Evolutionary conservation across 2,329 filamentous ascomycete genomes (phyloP).

Genomic region (Xylariomycetidae sp.): DNA sequence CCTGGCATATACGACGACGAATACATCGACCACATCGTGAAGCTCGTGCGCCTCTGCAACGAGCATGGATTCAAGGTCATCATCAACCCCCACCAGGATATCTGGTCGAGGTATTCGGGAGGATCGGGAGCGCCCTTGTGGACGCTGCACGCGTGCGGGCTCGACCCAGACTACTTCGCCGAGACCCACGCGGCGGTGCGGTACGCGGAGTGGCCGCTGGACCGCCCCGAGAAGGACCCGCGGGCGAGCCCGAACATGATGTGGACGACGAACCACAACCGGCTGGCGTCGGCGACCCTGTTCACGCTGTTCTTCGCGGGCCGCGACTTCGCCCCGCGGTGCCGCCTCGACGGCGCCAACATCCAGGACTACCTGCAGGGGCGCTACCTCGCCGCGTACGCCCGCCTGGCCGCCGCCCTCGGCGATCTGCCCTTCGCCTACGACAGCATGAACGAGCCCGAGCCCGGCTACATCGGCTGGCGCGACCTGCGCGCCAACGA

Average conservation of each 20-base stretch:
- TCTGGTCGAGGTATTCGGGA: slow-evolving; percentile 19
- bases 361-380: slow-evolving; percentile 21
- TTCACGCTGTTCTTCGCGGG: slow-evolving; percentile 19
- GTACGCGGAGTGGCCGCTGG: slow-evolving; percentile 17
- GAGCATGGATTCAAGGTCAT: slow-evolving; percentile 16
- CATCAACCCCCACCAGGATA: slow-evolving; percentile 20
- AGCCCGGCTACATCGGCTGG: slow-evolving; percentile 15
- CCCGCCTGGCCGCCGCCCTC: slow-evolving; percentile 9
- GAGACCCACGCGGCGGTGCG: slow-evolving; percentile 17
- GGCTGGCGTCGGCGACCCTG: slow-evolving; percentile 14
- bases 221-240: slow-evolving; percentile 17
- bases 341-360: slow-evolving; percentile 15
- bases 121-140: slow-evolving; percentile 19
- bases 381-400: slow-evolving; percentile 17
- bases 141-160: slow-evolving; percentile 19
- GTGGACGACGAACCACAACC: slow-evolving; percentile 22
- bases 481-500: slow-evolving; percentile 11
- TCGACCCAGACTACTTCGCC: slow-evolving; percentile 15
- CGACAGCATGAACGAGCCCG: slow-evolving; percentile 22
- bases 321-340: slow-evolving; percentile 15
- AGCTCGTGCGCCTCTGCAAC: slow-evolving; percentile 12
- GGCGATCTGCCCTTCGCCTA: slow-evolving; percentile 14
- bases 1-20: slow-evolving; percentile 18
- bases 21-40: slow-evolving; percentile 13
- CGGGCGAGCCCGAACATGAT: slow-evolving; percentile 18